Evolutionary conservation across 176 grass and related monocot species (phyloP).

Genomic region (Triticum dicoccoides): DNA sequence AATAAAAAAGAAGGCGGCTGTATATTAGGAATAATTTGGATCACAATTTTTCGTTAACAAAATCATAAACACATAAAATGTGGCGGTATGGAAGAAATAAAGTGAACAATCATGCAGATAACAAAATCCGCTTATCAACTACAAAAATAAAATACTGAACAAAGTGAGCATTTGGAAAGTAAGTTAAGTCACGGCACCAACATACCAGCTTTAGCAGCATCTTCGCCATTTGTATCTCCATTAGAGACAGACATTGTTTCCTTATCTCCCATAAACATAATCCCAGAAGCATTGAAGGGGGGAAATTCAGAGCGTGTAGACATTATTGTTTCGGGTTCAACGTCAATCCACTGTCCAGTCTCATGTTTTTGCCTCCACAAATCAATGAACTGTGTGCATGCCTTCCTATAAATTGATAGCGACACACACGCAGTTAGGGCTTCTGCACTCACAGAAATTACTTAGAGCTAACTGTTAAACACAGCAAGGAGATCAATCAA

Average conservation of each 20-base stretch:
- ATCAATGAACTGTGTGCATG: slow-evolving; percentile 73
- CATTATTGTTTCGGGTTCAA: slow-evolving; percentile 74
- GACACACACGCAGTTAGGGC: not conserved
- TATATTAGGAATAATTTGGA: not conserved
- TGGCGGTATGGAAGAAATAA: not conserved
- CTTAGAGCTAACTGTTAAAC: not conserved
- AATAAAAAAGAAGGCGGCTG: not conserved
- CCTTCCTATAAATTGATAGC: slow-evolving; percentile 52
- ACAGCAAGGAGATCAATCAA: not conserved
- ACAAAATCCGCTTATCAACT: not conserved
- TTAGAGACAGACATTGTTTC: slow-evolving; percentile 51
- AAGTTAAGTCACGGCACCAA: slow-evolving; percentile 18
- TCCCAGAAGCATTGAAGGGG: slow-evolving; percentile 71
- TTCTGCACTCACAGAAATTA: not conserved
- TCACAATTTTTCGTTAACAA: not conserved
- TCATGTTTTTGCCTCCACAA: slow-evolving; percentile 98
- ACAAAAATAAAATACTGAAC: slow-evolving; percentile 10
- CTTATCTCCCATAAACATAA: slow-evolving; percentile 73
- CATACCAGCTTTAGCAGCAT: slow-evolving; percentile 61
- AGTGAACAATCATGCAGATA: slow-evolving; percentile 19
- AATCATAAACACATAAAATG: not conserved
- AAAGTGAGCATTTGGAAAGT: not conserved
- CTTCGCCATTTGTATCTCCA: slow-evolving; percentile 51
- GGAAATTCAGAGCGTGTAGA: slow-evolving; percentile 78
- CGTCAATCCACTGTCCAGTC: slow-evolving; percentile 96